Conservation (phyloP, 495 filamentous ascomycete genomes). For the Cenococcum geophilum region DNA sequence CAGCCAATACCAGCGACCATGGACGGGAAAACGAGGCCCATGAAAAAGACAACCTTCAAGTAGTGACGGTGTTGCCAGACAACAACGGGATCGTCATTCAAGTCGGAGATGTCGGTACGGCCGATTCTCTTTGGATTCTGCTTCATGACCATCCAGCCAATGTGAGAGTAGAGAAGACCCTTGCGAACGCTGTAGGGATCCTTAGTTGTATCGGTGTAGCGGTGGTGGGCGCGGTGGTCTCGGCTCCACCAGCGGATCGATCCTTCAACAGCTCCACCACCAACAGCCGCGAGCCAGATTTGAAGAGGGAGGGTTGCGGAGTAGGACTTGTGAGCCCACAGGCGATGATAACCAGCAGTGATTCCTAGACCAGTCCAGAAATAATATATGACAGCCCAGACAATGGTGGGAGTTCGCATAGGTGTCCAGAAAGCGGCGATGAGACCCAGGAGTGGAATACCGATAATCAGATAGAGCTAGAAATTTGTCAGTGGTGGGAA, state of each 20-base stretch:
- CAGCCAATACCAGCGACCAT: slow-evolving; percentile 79
- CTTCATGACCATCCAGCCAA: slow-evolving; percentile 64
- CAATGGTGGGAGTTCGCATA: slow-evolving; percentile 63
- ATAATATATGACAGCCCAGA: slow-evolving; percentile 51
- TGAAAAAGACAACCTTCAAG: slow-evolving; percentile 78
- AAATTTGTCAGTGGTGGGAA: slow-evolving; percentile 36
- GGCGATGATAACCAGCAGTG: slow-evolving; percentile 34
- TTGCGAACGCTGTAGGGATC: slow-evolving; percentile 99
- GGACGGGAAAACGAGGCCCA: slow-evolving; percentile 81
- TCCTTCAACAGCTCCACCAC: slow-evolving; percentile 92
- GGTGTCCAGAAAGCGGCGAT: slow-evolving; percentile 78
- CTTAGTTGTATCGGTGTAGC: slow-evolving; percentile 98
- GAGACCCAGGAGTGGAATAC: slow-evolving; percentile 71
- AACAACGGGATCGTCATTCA: slow-evolving; percentile 92
- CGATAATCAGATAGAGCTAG: slow-evolving; percentile 79
- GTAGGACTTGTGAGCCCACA: slow-evolving; percentile 70
- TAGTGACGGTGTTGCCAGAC: slow-evolving; percentile 94
- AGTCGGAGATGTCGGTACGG: slow-evolving; percentile 91
- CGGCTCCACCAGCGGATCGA: slow-evolving; percentile 97
- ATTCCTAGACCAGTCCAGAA: slow-evolving; percentile 23
- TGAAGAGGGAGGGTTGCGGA: slow-evolving; percentile 81
- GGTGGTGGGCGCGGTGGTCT: slow-evolving; percentile 95
- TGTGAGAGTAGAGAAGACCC: slow-evolving; percentile 91
- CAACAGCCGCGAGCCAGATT: slow-evolving; percentile 86
- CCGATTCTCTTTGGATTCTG: slow-evolving; percentile 54